These are phyloP conservation scores for Rhodotorula sp. DNA, from an alignment of 1,284 basidiomycete genomes.

Conservation along the genomic window DNA sequence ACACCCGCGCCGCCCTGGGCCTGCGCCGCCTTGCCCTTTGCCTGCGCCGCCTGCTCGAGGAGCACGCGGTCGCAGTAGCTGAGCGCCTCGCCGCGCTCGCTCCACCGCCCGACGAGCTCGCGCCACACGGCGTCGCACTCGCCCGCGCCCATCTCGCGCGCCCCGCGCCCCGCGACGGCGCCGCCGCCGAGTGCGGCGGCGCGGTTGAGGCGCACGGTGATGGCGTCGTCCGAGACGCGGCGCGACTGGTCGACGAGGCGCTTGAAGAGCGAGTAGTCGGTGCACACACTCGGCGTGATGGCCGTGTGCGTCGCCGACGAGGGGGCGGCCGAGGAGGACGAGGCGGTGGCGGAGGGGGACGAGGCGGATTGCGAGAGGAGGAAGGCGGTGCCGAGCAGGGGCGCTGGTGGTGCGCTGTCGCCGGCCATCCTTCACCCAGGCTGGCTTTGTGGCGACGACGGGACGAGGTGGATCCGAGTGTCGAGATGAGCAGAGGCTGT, in stretches of 20 bases:
- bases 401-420: not conserved
- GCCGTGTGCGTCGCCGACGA: conserved; percentile 4
- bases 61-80: conserved; percentile 28
- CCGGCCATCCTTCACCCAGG: not conserved
- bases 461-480: too few species aligned
- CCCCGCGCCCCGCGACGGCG: not conserved
- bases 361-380: conserved; percentile 27
- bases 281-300: conserved; percentile 33
- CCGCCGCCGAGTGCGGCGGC: conserved; percentile 17
- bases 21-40: not conserved
- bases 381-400: conserved; percentile 36
- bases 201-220: conserved; percentile 35
- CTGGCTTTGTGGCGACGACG: not conserved
- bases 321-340: not conserved
- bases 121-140: conserved; percentile 39
- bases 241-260: conserved; percentile 25
- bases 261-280: conserved; percentile 25
- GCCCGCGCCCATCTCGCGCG: not conserved
- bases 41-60: not conserved
- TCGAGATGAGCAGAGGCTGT: too few species aligned
- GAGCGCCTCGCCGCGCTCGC: conserved; percentile 23
- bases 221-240: conserved; percentile 28
- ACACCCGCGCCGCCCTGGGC: too few species aligned
- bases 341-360: not conserved
- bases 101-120: conserved; percentile 26